These are phyloP conservation scores for Colletotrichum sp. DNA, from an alignment of 2,329 filamentous ascomycete species.

Conservation along the genomic window DNA sequence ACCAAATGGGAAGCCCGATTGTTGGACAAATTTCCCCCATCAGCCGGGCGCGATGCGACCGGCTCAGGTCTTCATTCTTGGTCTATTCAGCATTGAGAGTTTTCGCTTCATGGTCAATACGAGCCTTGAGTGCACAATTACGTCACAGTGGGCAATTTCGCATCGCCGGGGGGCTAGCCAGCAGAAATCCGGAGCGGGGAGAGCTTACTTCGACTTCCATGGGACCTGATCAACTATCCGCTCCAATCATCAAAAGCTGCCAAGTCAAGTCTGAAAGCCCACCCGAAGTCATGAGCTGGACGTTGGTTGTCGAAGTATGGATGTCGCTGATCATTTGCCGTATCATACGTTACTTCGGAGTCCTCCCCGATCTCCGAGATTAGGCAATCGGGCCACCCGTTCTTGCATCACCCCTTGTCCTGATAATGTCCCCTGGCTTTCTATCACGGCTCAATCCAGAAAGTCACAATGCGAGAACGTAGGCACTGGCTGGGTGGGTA, in stretches of 20 bases:
- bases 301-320: background rate
- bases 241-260: background rate
- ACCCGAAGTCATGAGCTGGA: accelerated
- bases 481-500: background rate
- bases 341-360: background rate
- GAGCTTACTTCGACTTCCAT: background rate
- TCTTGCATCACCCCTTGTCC: background rate
- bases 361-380: background rate
- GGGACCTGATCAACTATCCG: background rate
- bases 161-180: background rate
- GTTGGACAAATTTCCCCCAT: background rate
- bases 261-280: background rate
- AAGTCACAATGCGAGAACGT: background rate
- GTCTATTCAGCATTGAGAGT: background rate
- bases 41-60: background rate
- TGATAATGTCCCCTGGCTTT: background rate
- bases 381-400: background rate
- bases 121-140: background rate
- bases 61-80: background rate
- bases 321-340: background rate
- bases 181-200: background rate
- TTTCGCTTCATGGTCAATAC: background rate
- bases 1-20: background rate
- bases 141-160: background rate
- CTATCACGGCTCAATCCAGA: background rate